These are phyloP conservation scores for Colletotrichum sp. DNA, from an alignment of 2,329 filamentous ascomycete species.

Conservation along the genomic window DNA sequence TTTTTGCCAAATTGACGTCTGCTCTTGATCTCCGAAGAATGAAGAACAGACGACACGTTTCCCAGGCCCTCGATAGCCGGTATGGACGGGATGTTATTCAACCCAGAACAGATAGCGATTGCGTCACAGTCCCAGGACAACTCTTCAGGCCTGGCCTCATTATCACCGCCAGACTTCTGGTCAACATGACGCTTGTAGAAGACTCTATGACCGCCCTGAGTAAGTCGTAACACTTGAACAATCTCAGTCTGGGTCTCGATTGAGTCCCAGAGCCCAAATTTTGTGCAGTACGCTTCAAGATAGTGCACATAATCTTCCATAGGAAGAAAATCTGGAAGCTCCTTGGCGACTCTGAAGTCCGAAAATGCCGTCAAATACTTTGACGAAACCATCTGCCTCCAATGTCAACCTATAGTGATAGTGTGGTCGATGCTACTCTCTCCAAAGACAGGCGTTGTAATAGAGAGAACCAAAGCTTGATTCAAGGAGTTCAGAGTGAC, in stretches of 20 bases:
- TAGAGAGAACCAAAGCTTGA: background rate
- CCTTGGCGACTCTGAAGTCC: conserved; percentile 46
- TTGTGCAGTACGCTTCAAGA: conserved; percentile 41
- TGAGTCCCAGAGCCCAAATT: conserved; percentile 39
- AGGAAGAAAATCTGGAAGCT: conserved; percentile 48
- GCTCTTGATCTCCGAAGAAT: conserved; percentile 47
- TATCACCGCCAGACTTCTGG: background rate
- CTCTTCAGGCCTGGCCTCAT: background rate
- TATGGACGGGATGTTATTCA: conserved; percentile 45
- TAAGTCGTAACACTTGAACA: conserved; percentile 24
- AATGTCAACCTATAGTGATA: background rate
- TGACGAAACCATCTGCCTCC: conserved; percentile 46
- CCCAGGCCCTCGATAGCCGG: conserved; percentile 43
- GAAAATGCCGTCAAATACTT: conserved; percentile 56
- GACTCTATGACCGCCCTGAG: background rate
- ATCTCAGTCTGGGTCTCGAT: conserved; percentile 41
- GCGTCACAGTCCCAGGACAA: conserved; percentile 44
- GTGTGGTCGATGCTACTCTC: background rate
- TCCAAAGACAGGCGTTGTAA: background rate
- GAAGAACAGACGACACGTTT: conserved; percentile 37
- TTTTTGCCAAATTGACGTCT: conserved; percentile 43
- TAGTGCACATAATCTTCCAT: conserved; percentile 45
- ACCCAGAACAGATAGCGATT: conserved; percentile 48
- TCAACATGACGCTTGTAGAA: conserved; percentile 9
- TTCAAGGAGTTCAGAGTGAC: background rate